Conservation (phyloP, 495 filamentous ascomycete genomes). For the Cercophora newfieldiana region DNA sequence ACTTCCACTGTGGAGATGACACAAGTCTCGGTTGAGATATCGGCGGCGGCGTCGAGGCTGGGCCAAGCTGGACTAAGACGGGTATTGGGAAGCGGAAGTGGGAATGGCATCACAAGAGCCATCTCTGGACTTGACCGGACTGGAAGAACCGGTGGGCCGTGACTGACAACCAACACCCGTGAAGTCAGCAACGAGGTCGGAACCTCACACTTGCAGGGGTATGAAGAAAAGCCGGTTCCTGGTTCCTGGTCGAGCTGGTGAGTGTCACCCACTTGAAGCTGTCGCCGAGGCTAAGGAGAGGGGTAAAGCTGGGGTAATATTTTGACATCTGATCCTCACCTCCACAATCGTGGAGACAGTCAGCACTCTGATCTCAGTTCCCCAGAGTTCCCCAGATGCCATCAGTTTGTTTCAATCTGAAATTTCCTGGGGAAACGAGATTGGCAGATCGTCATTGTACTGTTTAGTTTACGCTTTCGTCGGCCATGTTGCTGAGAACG, state of each 20-base stretch:
- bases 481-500: not conserved
- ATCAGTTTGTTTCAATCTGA: not conserved
- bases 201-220: not conserved
- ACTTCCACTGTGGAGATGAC: not conserved
- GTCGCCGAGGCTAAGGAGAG: conserved; percentile 5
- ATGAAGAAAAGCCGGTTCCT: conserved; percentile 5
- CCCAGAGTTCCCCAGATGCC: not conserved
- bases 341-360: not conserved
- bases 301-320: not conserved
- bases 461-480: not conserved
- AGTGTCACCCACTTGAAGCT: not conserved
- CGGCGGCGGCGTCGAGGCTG: not conserved
- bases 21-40: not conserved
- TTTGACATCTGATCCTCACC: conserved; percentile 7
- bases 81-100: not conserved
- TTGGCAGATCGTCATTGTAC: not conserved
- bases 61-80: not conserved
- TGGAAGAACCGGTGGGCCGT: not conserved
- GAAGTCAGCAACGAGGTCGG: not conserved
- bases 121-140: not conserved
- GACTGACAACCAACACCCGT: not conserved
- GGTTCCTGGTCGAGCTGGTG: not conserved
- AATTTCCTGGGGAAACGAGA: not conserved
- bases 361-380: not conserved
- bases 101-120: not conserved